Conservation (phyloP, 208 protist genomes). For the Trypanosoma grayi region DNA sequence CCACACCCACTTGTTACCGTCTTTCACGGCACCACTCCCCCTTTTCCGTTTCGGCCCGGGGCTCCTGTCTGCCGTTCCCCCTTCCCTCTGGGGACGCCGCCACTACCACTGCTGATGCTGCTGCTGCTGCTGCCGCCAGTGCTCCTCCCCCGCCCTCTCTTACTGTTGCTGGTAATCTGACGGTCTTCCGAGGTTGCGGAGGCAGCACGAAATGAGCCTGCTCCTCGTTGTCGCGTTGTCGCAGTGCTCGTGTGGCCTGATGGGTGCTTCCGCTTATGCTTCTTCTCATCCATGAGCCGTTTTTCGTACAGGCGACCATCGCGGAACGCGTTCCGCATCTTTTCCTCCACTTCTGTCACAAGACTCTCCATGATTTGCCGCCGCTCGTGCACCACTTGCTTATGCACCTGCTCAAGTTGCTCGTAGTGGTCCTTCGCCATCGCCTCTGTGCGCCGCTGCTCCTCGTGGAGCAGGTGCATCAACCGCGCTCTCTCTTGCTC, state of each 20-base stretch:
- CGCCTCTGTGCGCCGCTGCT: slow-evolving; percentile 61
- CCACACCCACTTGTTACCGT: no score
- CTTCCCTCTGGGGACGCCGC: not conserved
- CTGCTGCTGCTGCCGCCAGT: not conserved
- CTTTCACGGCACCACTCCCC: not conserved
- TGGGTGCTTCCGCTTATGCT: slow-evolving; percentile 1
- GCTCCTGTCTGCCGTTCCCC: no score
- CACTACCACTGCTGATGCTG: not conserved
- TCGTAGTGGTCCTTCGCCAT: slow-evolving; percentile 56
- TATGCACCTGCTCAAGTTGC: slow-evolving; percentile 71
- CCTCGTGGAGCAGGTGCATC: slow-evolving; percentile 43
- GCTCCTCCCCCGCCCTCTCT: not conserved
- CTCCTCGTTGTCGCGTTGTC: not conserved
- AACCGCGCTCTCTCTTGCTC: slow-evolving; percentile 52
- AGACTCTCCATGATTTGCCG: slow-evolving; percentile 61
- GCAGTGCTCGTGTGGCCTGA: not conserved
- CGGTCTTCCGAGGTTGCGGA: not conserved
- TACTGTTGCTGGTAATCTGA: not conserved
- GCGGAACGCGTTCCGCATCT: slow-evolving; percentile 67
- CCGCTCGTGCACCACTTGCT: slow-evolving; percentile 71
- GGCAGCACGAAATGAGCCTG: not conserved
- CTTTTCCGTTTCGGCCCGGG: not conserved
- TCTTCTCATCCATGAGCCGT: slow-evolving; percentile 22
- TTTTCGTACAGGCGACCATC: slow-evolving; percentile 62
- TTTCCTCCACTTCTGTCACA: slow-evolving; percentile 62